Evolutionary conservation across 2,329 filamentous ascomycete species (phyloP).

Genomic region (Emmonsia crescens): DNA sequence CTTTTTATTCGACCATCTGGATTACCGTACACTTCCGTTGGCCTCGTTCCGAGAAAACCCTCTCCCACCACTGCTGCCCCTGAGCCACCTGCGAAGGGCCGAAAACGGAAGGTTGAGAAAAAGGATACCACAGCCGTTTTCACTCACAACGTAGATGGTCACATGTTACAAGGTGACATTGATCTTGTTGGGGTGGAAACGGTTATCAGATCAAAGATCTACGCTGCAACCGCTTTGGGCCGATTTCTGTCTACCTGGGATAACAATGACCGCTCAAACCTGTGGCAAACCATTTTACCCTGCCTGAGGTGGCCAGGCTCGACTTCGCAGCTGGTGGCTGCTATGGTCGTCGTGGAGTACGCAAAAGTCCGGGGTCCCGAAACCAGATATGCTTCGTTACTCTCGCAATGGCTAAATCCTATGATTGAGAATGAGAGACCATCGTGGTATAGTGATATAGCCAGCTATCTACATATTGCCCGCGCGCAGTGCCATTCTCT

Average conservation of each 20-base stretch:
- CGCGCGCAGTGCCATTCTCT: conserved; percentile 86
- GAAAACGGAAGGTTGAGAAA: conserved; percentile 77
- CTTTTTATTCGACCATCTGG: conserved; percentile 93
- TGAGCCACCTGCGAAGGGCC: conserved; percentile 52
- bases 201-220: conserved; percentile 80
- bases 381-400: conserved; percentile 24
- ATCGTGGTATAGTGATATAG: conserved; percentile 74
- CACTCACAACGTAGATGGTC: conserved; percentile 92
- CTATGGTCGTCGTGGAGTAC: conserved; percentile 81
- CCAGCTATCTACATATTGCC: conserved; percentile 79
- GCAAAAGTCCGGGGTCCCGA: conserved; percentile 44
- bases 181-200: conserved; percentile 86
- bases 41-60: conserved; percentile 24
- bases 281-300: conserved; percentile 57
- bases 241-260: conserved; percentile 70
- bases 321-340: conserved; percentile 74
- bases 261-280: conserved; percentile 36
- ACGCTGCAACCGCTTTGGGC: conserved; percentile 75
- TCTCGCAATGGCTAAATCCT: conserved; percentile 52
- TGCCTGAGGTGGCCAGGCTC: conserved; percentile 64
- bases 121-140: conserved; percentile 56
- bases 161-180: conserved; percentile 95
- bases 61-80: conserved; percentile 34
- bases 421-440: conserved; percentile 77
- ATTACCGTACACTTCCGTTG: conserved; percentile 55